These are phyloP conservation scores for Phaeophleospora eucalypticola DNA, from an alignment of 2,329 filamentous ascomycete species.

Conservation along the genomic window DNA sequence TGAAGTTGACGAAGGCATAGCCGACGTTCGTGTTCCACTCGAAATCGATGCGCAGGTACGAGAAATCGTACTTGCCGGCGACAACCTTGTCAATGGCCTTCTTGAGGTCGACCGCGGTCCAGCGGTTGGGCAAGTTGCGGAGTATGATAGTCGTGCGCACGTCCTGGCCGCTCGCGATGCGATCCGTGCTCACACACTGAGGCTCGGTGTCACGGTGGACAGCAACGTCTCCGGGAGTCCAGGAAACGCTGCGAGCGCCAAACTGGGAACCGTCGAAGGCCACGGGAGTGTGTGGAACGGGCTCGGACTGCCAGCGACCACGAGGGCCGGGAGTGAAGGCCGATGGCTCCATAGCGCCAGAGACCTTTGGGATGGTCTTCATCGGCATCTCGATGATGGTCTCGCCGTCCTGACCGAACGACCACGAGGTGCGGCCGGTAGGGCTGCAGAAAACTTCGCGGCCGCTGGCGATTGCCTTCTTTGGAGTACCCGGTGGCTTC, in stretches of 20 bases:
- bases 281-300: conserved; percentile 6
- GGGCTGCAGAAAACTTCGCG: conserved; percentile 14
- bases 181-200: conserved; percentile 37
- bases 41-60: conserved; percentile 80
- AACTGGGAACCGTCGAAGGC: not conserved
- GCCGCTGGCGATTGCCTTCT: not conserved
- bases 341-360: not conserved
- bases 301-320: conserved; percentile 6
- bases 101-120: conserved; percentile 65
- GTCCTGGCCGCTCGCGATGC: conserved; percentile 42
- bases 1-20: conserved; percentile 96
- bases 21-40: conserved; percentile 64
- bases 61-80: conserved; percentile 84
- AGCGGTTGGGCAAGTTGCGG: conserved; percentile 89
- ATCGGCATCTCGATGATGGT: not conserved
- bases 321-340: not conserved
- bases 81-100: conserved; percentile 72
- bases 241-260: not conserved
- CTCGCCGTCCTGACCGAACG: conserved; percentile 16
- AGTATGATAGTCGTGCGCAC: conserved; percentile 69
- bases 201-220: conserved; percentile 22
- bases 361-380: conserved; percentile 15
- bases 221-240: not conserved
- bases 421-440: conserved; percentile 29
- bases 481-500: not conserved